Evolutionary conservation across 257 asterid species (phyloP), one percentile per base, ranked within the genome.

Genomic region (Parsonsia alboflavescens): DNA sequence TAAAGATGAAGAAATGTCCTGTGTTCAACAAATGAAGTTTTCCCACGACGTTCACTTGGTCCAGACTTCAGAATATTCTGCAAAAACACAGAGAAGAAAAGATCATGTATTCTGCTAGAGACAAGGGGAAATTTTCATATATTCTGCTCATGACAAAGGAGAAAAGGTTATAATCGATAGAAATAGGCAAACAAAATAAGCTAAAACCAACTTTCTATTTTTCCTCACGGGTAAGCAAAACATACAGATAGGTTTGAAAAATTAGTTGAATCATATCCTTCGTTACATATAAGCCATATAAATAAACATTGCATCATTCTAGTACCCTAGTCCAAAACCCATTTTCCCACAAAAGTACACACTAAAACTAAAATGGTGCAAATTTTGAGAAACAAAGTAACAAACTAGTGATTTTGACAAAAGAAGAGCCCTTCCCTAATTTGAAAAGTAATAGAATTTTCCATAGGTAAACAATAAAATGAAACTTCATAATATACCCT

Each of bases 21-120:
- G 80, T 95, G 99, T 83, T 95, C 99, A 78, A 95, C 98, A 84
- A 95, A 95, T 54, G 99, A 95, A 80, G 96, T 88, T 82, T 95
- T 95, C 12, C 98, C 99, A 70, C 80, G 89, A 44, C 91, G 98
- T 80, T 95, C 88, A 80, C 93, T 85, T 71, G 88, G 77, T 33
- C 83, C 86, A 54, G 96, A 82, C 86, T 89, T 95, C 49, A 92
- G 78, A 80, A 89, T 44, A 82, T 84, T 84, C 99, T 95, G 91
- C 77, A 73, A 73, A 33, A 33, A 33, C 39, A 33, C 39, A 33
- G 39, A 33, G 3, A 33, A 33, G 39, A 33, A 33, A 33, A 33
- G 39, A 3, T 33, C 39, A 33, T 33, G 39, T 44, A 82, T 84
- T 84, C 99, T 95, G 91, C 77, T 71, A 72, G 75, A 58, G 22